A percentile compares a stretch with the other conserved stretches of the same genome.
phyloP scores from a whole-genome alignment of 2,329 filamentous ascomycete genomes.

The Neocucurbitaria cava region DNA sequence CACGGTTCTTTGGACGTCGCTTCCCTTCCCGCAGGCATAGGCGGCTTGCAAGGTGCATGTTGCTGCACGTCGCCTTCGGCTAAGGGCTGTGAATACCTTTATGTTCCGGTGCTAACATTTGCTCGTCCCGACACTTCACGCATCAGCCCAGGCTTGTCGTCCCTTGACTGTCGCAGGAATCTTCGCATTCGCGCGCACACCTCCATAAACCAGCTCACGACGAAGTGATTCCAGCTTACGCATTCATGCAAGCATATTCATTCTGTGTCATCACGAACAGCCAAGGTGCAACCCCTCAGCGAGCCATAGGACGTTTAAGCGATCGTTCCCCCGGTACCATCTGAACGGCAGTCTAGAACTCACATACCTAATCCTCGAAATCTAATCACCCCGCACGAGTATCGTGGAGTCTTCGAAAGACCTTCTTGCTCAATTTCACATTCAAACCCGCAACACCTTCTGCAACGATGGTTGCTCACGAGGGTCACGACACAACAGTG shows the following conservation, averaged over 20 bases:
- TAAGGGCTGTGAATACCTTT: constrained; percentile 4
- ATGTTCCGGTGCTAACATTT: constrained; percentile 11
- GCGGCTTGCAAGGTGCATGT: constrained; percentile 8
- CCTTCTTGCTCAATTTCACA: background rate
- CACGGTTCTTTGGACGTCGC: constrained; percentile 21
- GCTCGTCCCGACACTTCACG: constrained; percentile 33
- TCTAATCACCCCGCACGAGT: constrained; percentile 2
- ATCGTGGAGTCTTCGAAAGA: background rate
- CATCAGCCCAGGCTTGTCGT: constrained; percentile 40
- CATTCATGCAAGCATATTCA: constrained; percentile 33
- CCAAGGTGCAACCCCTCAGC: constrained; percentile 22
- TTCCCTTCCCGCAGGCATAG: constrained; percentile 4
- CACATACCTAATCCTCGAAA: constrained; percentile 20
- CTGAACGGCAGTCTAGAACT: constrained; percentile 41
- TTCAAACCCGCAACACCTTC: background rate
- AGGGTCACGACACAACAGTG: constrained; percentile 27
- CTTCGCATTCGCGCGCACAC: constrained; percentile 33
- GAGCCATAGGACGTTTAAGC: constrained; percentile 27
- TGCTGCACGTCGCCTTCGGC: constrained; percentile 9
- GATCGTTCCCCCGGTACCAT: constrained; percentile 14
- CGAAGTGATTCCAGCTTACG: constrained; percentile 21
- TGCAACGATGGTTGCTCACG: constrained; percentile 43
- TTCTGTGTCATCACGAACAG: constrained; percentile 14
- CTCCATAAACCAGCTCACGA: constrained; percentile 21
- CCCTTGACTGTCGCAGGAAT: constrained; percentile 44